These are phyloP conservation scores for Singerocomus rubriflavus DNA, from an alignment of 1,284 basidiomycete genomes.

Conservation along the genomic window DNA sequence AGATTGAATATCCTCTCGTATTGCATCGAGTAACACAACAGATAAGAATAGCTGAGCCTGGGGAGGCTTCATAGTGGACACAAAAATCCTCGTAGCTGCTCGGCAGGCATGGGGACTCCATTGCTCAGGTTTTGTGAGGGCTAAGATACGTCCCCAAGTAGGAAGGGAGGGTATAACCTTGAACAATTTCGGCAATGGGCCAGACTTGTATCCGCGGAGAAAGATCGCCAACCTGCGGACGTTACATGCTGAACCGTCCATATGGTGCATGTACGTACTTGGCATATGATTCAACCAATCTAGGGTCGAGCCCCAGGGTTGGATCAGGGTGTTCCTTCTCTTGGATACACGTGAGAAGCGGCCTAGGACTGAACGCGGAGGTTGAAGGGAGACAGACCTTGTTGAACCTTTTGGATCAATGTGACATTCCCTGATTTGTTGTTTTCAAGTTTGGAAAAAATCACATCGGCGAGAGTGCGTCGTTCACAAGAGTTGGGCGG, in stretches of 20 bases:
- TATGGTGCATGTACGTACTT: slow-evolving; percentile 55
- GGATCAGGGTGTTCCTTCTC: slow-evolving; percentile 76
- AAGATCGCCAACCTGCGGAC: slow-evolving; percentile 71
- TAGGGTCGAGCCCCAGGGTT: slow-evolving; percentile 92
- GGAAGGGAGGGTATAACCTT: slow-evolving; percentile 97
- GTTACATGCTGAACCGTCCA: not conserved
- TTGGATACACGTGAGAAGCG: slow-evolving; percentile 24
- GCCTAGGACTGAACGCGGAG: not conserved
- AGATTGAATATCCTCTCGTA: slow-evolving; percentile 86
- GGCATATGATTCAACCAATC: slow-evolving; percentile 92
- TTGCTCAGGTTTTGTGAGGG: slow-evolving; percentile 86
- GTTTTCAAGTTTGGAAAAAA: slow-evolving; percentile 86
- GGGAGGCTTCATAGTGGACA: slow-evolving; percentile 94
- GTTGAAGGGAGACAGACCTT: slow-evolving; percentile 40
- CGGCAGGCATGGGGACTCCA: slow-evolving; percentile 97
- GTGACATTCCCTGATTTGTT: slow-evolving; percentile 49
- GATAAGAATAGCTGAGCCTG: slow-evolving; percentile 95
- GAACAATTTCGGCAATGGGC: slow-evolving; percentile 95
- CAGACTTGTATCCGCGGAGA: slow-evolving; percentile 91
- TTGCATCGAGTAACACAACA: slow-evolving; percentile 88
- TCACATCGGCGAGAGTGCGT: slow-evolving; percentile 90
- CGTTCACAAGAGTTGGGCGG: slow-evolving; percentile 71
- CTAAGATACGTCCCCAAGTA: slow-evolving; percentile 94
- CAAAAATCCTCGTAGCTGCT: slow-evolving; percentile 93
- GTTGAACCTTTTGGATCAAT: slow-evolving; percentile 54